A percentile compares a stretch with the other conserved stretches of the same genome.
phyloP scores from a whole-genome alignment of 208 protist species.

The Zelonia costaricensis region DNA sequence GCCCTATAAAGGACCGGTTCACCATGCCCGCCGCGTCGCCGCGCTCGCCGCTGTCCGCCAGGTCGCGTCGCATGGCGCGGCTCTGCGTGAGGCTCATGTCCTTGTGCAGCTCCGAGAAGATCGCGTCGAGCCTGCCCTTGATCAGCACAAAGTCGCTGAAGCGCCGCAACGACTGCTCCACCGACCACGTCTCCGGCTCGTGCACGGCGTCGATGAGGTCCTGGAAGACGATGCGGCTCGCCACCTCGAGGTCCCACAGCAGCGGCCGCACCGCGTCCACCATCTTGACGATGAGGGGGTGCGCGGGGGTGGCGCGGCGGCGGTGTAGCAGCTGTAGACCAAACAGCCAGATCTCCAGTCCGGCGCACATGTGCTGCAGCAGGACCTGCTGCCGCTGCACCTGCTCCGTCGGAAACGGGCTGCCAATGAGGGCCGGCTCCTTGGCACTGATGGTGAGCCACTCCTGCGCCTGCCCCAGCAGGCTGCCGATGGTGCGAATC shows the following conservation, averaged over 20 bases:
- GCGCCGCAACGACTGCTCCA: constrained; percentile 29
- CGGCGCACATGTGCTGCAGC: constrained; percentile 37
- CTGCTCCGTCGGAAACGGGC: constrained; percentile 38
- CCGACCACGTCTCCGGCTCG: constrained; percentile 30
- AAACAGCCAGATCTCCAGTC: constrained; percentile 50
- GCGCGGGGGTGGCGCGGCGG: constrained; percentile 20
- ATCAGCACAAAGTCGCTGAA: constrained; percentile 51
- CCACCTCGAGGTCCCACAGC: constrained; percentile 29
- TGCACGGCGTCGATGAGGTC: constrained; percentile 59
- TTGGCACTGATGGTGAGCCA: constrained; percentile 33
- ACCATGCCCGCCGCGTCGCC: constrained; percentile 6
- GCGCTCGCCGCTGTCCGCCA: constrained; percentile 1
- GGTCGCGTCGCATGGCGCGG: constrained; percentile 10
- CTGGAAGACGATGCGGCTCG: constrained; percentile 50
- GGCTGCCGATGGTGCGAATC: constrained; percentile 12
- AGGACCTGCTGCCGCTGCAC: constrained; percentile 34
- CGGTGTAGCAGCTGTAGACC: constrained; percentile 51
- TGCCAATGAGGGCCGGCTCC: constrained; percentile 48
- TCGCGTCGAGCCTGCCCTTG: constrained; percentile 33
- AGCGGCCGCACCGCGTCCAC: constrained; percentile 28
- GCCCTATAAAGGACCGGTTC: constrained; percentile 18
- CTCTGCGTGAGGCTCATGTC: constrained; percentile 37
- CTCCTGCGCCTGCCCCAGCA: constrained; percentile 20
- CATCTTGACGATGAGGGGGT: constrained; percentile 34
- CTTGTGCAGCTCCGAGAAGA: constrained; percentile 39